phyloP scores from a whole-genome alignment of 2,329 filamentous ascomycete species.

The Intubia oerlemansii region DNA sequence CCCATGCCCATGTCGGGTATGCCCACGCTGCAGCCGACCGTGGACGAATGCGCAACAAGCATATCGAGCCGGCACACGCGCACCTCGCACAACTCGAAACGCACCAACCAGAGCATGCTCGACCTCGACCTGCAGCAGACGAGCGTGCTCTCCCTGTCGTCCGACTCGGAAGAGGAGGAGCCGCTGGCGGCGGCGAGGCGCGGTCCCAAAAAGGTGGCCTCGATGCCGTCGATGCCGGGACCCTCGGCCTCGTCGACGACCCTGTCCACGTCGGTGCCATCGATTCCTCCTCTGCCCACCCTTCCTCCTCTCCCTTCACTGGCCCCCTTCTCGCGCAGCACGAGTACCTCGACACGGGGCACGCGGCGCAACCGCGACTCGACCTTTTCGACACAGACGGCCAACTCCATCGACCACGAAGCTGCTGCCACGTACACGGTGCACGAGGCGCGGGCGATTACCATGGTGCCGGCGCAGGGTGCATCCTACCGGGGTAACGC shows the following conservation, averaged over 20 bases:
- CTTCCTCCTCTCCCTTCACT: constrained; percentile 5
- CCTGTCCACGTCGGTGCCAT: too few species aligned
- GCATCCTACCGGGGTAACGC: constrained; percentile 1
- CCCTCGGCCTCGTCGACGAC: too few species aligned
- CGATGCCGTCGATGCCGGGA: not conserved
- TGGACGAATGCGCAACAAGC: constrained; percentile 28
- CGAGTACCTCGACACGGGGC: constrained; percentile 5
- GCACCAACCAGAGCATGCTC: constrained; percentile 23
- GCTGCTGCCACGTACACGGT: constrained; percentile 4
- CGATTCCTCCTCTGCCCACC: too few species aligned
- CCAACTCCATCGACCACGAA: not conserved
- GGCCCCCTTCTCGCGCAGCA: constrained; percentile 17
- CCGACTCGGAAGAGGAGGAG: constrained; percentile 37
- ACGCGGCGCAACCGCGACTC: too few species aligned
- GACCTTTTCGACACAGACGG: too few species aligned
- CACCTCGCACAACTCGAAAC: constrained; percentile 29
- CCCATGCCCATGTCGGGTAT: too few species aligned
- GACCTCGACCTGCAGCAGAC: constrained; percentile 30
- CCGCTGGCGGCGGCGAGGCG: too few species aligned
- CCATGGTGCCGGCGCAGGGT: constrained; percentile 14
- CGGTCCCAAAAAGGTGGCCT: not conserved
- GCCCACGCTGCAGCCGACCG: constrained; percentile 12
- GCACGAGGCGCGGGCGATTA: constrained; percentile 19
- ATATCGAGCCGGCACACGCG: constrained; percentile 33
- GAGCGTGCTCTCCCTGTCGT: constrained; percentile 34